These are phyloP conservation scores for Coemansia sp. DNA, from an alignment of 192 early-diverging fungal species.

Conservation along the genomic window DNA sequence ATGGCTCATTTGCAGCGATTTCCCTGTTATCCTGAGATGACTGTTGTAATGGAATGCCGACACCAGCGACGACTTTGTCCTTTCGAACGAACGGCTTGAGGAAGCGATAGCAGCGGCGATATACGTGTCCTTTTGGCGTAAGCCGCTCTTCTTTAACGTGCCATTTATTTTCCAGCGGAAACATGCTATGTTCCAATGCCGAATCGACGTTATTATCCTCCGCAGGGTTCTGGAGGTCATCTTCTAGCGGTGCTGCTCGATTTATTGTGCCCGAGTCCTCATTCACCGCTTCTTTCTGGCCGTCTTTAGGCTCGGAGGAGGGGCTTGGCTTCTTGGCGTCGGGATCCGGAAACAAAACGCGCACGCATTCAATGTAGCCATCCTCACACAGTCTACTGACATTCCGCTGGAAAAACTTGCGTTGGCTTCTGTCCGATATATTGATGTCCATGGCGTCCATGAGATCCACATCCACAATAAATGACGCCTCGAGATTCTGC, in stretches of 20 bases:
- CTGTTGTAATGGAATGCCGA: slow-evolving; percentile 34
- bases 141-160: neutral
- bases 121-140: slow-evolving; percentile 18
- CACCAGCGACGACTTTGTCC: slow-evolving; percentile 6
- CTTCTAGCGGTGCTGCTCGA: neutral
- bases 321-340: neutral
- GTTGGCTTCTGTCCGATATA: slow-evolving; percentile 14
- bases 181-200: neutral
- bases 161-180: neutral
- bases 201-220: neutral
- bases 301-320: neutral
- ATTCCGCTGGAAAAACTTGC: slow-evolving; percentile 39
- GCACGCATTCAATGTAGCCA: slow-evolving; percentile 29
- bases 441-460: slow-evolving; percentile 35
- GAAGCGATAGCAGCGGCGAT: slow-evolving; percentile 45
- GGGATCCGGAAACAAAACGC: slow-evolving; percentile 23
- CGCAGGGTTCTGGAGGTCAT: neutral
- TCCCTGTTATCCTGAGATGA: neutral
- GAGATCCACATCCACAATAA: slow-evolving; percentile 45
- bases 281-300: neutral
- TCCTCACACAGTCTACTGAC: slow-evolving; percentile 12
- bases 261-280: neutral
- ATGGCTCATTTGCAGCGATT: neutral
- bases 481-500: slow-evolving; percentile 9
- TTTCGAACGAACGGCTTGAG: slow-evolving; percentile 36